These are phyloP conservation scores for Eimeria falciformis DNA, from an alignment of 169 alveolate genomes.

Conservation along the genomic window DNA sequence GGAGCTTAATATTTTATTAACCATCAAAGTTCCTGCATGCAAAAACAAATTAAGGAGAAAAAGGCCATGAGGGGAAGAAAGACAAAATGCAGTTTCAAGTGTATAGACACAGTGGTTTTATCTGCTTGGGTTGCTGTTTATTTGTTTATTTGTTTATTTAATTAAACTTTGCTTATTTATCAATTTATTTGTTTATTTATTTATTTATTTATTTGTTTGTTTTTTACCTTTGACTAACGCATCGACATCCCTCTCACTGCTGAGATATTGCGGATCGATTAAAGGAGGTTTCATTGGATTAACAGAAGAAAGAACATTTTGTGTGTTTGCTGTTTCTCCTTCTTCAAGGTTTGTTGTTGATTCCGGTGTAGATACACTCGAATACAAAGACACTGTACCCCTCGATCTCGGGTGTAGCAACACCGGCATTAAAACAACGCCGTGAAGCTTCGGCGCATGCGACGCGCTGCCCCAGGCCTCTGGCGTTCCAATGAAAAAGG, in stretches of 20 bases:
- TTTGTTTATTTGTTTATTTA: not conserved
- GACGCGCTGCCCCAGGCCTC: not conserved
- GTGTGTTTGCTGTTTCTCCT: not conserved
- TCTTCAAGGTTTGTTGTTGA: not conserved
- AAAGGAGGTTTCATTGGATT: not conserved
- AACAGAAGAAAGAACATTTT: too few species aligned
- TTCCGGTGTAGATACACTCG: not conserved
- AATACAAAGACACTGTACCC: not conserved
- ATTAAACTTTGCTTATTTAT: too few species aligned
- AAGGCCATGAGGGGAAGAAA: too few species aligned
- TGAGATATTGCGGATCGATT: not conserved
- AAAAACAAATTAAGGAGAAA: too few species aligned
- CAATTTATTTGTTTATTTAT: too few species aligned
- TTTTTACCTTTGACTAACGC: not conserved
- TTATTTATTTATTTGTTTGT: too few species aligned
- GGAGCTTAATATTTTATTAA: not conserved
- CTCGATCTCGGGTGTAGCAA: conserved; percentile 27
- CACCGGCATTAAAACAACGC: conserved; percentile 12
- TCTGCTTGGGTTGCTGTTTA: not conserved
- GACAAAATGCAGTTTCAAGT: too few species aligned
- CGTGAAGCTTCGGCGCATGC: not conserved
- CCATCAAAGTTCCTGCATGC: not conserved
- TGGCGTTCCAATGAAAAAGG: not conserved
- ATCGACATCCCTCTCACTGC: not conserved
- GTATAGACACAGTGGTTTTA: too few species aligned